phyloP scores from a whole-genome alignment of 495 filamentous ascomycete genomes.

The Corynascus novoguineensis region DNA sequence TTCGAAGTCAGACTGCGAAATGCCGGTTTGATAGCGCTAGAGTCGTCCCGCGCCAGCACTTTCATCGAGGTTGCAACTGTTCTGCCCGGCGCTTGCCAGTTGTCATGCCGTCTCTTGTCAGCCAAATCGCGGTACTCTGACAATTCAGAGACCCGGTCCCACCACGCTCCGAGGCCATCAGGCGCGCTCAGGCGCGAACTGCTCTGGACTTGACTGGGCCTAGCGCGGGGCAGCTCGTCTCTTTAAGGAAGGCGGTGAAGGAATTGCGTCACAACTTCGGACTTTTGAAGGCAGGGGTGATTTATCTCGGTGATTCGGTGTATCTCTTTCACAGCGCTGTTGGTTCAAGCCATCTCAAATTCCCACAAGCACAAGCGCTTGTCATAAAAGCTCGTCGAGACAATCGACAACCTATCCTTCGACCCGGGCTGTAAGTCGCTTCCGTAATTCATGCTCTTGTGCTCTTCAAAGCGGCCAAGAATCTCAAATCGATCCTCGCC shows the following conservation, averaged over 20 bases:
- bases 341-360: conserved; percentile 24
- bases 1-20: too few species aligned
- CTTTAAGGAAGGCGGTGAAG: conserved; percentile 14
- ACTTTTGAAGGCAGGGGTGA: neutral
- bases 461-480: conserved; percentile 71
- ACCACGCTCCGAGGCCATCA: conserved; percentile 8
- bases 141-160: conserved; percentile 5
- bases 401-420: conserved; percentile 39
- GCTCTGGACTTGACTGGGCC: neutral
- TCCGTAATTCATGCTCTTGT: conserved; percentile 95
- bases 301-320: conserved; percentile 2
- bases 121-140: neutral
- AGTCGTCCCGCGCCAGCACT: neutral
- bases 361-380: conserved; percentile 74
- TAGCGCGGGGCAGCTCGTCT: conserved; percentile 25
- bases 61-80: neutral
- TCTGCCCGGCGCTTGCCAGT: conserved; percentile 6
- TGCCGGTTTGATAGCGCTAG: neutral
- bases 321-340: neutral
- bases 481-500: conserved; percentile 59
- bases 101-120: neutral
- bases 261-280: conserved; percentile 14
- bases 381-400: conserved; percentile 92
- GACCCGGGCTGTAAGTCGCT: conserved; percentile 59
- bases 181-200: conserved; percentile 31